A percentile compares a stretch with the other conserved stretches of the same genome.
Evolutionary conservation across 306 rosid species (phyloP).

Genomic region (Ochetophila trinervis): DNA sequence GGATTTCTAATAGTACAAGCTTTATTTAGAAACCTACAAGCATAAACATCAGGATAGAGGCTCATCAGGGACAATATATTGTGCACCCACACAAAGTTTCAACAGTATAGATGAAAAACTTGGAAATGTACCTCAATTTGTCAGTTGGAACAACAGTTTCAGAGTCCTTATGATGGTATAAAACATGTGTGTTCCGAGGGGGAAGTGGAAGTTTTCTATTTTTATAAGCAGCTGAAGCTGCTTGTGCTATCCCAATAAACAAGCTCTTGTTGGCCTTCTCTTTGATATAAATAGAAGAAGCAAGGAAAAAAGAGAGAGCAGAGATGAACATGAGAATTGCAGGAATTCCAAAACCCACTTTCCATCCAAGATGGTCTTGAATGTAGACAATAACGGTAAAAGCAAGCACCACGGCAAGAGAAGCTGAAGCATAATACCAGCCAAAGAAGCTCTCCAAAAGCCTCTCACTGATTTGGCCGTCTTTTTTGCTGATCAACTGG

Average conservation of each 20-base stretch:
- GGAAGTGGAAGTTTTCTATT: conserved; percentile 44
- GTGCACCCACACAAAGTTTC: not conserved
- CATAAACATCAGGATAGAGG: not conserved
- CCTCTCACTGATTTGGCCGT: conserved; percentile 38
- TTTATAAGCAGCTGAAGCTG: conserved; percentile 42
- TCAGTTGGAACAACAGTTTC: conserved; percentile 45
- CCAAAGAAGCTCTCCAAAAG: conserved; percentile 53
- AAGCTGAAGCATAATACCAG: conserved; percentile 55
- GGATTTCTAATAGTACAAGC: conserved; percentile 49
- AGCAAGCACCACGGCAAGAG: conserved; percentile 43
- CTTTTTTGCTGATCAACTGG: conserved; percentile 38
- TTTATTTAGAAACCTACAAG: conserved; percentile 52
- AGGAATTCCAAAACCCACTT: conserved; percentile 69
- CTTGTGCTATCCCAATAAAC: conserved; percentile 49
- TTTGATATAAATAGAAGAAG: conserved; percentile 51
- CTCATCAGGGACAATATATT: not conserved
- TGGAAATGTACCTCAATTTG: conserved; percentile 48
- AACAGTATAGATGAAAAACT: not conserved
- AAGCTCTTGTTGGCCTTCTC: conserved; percentile 45
- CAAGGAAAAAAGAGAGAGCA: conserved; percentile 38
- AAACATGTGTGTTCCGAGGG: conserved; percentile 10
- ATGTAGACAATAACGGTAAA: conserved; percentile 49
- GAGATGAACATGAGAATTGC: conserved; percentile 52
- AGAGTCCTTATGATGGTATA: conserved; percentile 44
- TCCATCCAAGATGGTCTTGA: conserved; percentile 63